phyloP scores from a whole-genome alignment of 2,329 filamentous ascomycete species.

The Fusarium sp. region DNA sequence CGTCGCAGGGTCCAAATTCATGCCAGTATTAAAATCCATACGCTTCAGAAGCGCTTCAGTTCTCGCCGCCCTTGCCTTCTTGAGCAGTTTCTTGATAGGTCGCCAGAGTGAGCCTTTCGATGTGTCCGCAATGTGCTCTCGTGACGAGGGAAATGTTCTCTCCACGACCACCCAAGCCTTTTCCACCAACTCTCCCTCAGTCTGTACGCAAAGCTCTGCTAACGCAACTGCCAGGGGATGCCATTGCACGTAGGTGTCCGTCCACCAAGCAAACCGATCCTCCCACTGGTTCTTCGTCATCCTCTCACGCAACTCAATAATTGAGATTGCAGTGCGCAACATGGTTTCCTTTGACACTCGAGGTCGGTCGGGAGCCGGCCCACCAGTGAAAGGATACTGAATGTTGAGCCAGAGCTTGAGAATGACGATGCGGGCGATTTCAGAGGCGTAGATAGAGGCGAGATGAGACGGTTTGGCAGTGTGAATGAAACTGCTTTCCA shows the following conservation, averaged over 20 bases:
- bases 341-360: conserved; percentile 55
- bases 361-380: conserved; percentile 43
- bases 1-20: conserved; percentile 3
- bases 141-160: conserved; percentile 56
- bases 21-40: conserved; percentile 32
- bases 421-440: conserved; percentile 55
- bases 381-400: conserved; percentile 57
- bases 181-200: conserved; percentile 57
- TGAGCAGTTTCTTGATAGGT: conserved; percentile 64
- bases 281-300: conserved; percentile 48
- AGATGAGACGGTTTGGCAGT: conserved; percentile 49
- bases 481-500: conserved; percentile 55
- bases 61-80: conserved; percentile 58
- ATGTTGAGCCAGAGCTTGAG: conserved; percentile 60
- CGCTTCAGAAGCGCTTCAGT: conserved; percentile 46
- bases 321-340: conserved; percentile 59
- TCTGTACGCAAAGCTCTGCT: conserved; percentile 62
- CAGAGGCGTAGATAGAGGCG: conserved; percentile 52
- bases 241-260: conserved; percentile 65
- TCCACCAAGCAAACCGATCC: conserved; percentile 60
- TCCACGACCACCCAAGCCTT: conserved; percentile 63
- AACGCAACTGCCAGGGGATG: conserved; percentile 64
- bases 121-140: conserved; percentile 60
- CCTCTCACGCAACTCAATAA: conserved; percentile 55
- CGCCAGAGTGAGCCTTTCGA: conserved; percentile 63